phyloP scores from a whole-genome alignment of 345 rosid genomes.

The Heritiera fomes region DNA sequence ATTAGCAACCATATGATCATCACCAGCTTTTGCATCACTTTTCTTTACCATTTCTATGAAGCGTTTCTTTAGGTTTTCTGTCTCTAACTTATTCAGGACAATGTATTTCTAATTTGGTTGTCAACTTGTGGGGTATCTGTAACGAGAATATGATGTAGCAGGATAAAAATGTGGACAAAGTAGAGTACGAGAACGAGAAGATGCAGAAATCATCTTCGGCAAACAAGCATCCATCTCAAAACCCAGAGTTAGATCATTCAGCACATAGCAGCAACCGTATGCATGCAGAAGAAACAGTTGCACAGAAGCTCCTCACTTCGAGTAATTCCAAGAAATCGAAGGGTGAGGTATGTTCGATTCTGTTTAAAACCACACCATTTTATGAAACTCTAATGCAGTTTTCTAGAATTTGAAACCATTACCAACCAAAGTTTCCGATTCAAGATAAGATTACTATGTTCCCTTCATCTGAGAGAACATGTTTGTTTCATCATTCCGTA shows the following conservation, averaged over 20 bases:
- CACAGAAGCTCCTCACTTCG: constrained; percentile 26
- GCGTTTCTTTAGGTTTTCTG: not conserved
- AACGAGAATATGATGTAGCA: constrained; percentile 18
- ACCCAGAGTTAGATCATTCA: constrained; percentile 40
- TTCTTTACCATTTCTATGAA: not conserved
- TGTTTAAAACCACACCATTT: not conserved
- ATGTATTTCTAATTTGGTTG: not conserved
- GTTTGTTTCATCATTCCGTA: constrained; percentile 1
- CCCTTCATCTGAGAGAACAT: not conserved
- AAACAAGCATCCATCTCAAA: constrained; percentile 38
- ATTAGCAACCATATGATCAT: not conserved
- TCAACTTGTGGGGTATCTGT: not conserved
- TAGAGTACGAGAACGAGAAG: constrained; percentile 38
- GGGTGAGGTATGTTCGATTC: constrained; percentile 64
- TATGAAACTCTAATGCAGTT: not conserved
- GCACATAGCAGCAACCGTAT: constrained; percentile 38
- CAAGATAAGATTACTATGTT: not conserved
- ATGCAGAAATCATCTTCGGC: constrained; percentile 38
- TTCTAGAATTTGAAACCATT: constrained; percentile 1
- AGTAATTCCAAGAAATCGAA: constrained; percentile 55
- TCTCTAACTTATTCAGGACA: not conserved
- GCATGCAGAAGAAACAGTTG: constrained; percentile 18
- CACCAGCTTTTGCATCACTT: not conserved
- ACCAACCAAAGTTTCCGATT: not conserved
- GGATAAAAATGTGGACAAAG: constrained; percentile 41